phyloP scores from a whole-genome alignment of 257 asterid species.

The Ballota nigra region DNA sequence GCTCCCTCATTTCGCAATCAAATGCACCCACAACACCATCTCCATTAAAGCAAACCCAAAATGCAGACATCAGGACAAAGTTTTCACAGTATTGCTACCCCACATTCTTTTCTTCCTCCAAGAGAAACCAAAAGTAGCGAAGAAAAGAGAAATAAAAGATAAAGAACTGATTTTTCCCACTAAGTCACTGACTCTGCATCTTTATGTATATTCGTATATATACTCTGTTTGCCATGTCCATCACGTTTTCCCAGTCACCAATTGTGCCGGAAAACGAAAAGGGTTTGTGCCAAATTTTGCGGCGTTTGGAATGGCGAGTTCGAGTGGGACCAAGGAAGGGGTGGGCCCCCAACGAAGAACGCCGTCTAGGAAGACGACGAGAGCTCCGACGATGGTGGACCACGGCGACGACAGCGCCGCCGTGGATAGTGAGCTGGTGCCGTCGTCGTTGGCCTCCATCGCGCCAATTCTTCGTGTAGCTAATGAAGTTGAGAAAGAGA shows the following conservation, averaged over 20 bases:
- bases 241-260: constrained; percentile 25
- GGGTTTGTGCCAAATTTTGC: constrained; percentile 6
- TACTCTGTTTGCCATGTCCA: constrained; percentile 19
- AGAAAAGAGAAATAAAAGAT: neutral
- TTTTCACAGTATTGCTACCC: constrained; percentile 30
- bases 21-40: constrained; percentile 6
- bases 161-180: constrained; percentile 37
- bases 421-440: constrained; percentile 90
- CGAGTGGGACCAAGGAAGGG: constrained; percentile 74
- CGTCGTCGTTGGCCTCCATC: constrained; percentile 75
- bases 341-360: constrained; percentile 65
- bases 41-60: constrained; percentile 29
- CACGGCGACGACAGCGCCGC: constrained; percentile 57
- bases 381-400: constrained; percentile 67
- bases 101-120: constrained; percentile 74
- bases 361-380: constrained; percentile 50
- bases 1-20: neutral
- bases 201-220: constrained; percentile 16
- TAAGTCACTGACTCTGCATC: constrained; percentile 32
- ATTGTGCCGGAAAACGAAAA: constrained; percentile 13
- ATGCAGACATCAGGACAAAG: constrained; percentile 17
- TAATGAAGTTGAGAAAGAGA: constrained; percentile 68
- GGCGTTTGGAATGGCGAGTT: constrained; percentile 68
- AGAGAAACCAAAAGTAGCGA: constrained; percentile 42
- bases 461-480: constrained; percentile 97